Evolutionary conservation across 78 protist genomes (phyloP).

Genomic region (Guillardia theta): DNA sequence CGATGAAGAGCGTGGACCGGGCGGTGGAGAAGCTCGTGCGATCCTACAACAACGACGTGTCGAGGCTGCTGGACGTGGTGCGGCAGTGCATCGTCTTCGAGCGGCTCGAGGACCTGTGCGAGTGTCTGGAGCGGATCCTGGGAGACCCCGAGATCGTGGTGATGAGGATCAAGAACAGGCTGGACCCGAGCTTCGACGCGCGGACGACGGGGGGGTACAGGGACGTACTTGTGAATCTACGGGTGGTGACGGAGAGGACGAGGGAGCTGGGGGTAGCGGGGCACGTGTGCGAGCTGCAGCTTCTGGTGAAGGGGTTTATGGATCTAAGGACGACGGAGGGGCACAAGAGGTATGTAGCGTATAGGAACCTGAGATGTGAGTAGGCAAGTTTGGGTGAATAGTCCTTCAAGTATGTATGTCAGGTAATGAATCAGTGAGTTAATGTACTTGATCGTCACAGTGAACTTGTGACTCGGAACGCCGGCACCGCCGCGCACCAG

Average conservation of each 20-base stretch:
- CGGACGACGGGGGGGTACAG: background rate
- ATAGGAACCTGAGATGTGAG: background rate
- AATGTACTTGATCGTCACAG: background rate
- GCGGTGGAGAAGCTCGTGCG: background rate
- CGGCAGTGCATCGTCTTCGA: constrained; percentile 3
- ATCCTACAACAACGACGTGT: background rate
- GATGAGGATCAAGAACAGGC: background rate
- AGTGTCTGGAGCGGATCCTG: background rate
- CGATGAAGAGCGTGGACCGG: background rate
- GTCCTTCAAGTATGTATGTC: background rate
- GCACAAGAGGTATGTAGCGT: background rate
- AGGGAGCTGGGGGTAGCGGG: background rate
- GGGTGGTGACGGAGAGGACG: background rate
- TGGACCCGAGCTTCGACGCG: background rate
- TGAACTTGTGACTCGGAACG: background rate
- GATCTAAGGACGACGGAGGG: background rate
- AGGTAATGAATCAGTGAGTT: background rate
- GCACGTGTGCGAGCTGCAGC: background rate
- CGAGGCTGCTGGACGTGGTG: background rate
- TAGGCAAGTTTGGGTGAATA: background rate
- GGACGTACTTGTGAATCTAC: background rate
- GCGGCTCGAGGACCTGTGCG: background rate
- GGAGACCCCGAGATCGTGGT: background rate
- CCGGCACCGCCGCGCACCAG: background rate
- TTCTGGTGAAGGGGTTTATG: background rate